Percentiles rank a stretch among this genome's conserved stretches.
These are phyloP conservation scores for Backusella westeae DNA, from an alignment of 192 early-diverging fungal species.

Conservation along the genomic window DNA sequence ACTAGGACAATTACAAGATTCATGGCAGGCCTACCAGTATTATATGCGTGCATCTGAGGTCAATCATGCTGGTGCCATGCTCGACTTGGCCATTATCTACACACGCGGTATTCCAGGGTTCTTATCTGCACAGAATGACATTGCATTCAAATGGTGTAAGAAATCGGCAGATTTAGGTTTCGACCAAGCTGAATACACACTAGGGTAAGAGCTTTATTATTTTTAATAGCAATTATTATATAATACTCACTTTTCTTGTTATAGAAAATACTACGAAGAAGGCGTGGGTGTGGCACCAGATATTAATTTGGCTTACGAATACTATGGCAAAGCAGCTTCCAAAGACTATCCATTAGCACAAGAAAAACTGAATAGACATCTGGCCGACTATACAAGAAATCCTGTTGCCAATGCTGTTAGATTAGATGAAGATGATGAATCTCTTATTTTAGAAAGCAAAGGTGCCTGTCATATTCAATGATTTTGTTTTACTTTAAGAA, in stretches of 20 bases:
- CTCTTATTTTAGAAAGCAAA: neutral
- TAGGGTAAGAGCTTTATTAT: constrained; percentile 65
- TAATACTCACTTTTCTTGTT: neutral
- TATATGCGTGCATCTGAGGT: constrained; percentile 81
- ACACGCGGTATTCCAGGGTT: constrained; percentile 53
- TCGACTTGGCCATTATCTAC: constrained; percentile 87
- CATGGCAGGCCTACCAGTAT: constrained; percentile 66
- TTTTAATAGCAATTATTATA: constrained; percentile 3
- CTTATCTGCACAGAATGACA: constrained; percentile 12
- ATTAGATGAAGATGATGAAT: neutral
- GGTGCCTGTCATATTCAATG: neutral
- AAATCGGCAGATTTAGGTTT: constrained; percentile 78
- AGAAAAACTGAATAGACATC: constrained; percentile 28
- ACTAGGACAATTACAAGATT: constrained; percentile 65
- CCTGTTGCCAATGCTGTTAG: neutral
- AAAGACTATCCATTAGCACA: constrained; percentile 32
- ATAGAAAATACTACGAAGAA: constrained; percentile 37
- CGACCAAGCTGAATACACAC: constrained; percentile 80
- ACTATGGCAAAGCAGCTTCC: constrained; percentile 35
- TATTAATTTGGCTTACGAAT: constrained; percentile 29
- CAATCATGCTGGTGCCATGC: constrained; percentile 78
- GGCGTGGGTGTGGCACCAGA: constrained; percentile 23
- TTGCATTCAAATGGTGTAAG: constrained; percentile 80
- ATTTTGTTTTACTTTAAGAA: neutral
- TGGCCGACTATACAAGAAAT: neutral